Conservation (phyloP, 1,284 basidiomycete species). For the Trichosporon asahii region DNA sequence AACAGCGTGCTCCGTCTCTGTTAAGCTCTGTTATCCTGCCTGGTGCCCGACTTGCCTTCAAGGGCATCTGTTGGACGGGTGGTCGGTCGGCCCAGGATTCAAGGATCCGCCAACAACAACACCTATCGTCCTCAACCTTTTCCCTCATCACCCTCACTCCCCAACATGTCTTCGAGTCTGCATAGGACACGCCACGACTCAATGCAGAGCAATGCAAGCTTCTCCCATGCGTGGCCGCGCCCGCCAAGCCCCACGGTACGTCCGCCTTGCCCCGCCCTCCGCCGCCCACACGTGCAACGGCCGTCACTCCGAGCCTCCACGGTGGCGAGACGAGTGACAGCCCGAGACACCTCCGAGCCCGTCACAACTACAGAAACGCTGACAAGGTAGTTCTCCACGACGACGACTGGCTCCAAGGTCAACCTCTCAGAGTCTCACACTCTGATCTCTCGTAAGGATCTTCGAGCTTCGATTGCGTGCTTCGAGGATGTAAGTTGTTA, state of each 20-base stretch:
- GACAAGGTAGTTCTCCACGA: constrained; percentile 44
- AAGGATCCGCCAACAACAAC: neutral
- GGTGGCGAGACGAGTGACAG: neutral
- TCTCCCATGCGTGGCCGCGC: constrained; percentile 17
- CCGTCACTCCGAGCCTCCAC: neutral
- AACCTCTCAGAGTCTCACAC: constrained; percentile 44
- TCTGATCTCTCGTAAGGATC: constrained; percentile 48
- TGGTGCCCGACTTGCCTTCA: neutral
- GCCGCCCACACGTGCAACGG: neutral
- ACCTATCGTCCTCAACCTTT: neutral
- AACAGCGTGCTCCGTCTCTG: neutral
- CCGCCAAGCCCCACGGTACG: constrained; percentile 25
- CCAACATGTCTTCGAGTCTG: constrained; percentile 7
- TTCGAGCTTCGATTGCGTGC: constrained; percentile 47
- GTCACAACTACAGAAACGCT: constrained; percentile 7
- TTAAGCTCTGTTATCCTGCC: neutral
- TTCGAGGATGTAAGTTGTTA: constrained; percentile 45
- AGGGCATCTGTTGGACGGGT: neutral
- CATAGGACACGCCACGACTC: constrained; percentile 19
- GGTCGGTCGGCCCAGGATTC: neutral
- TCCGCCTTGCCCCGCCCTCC: neutral
- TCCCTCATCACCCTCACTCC: neutral
- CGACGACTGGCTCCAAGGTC: constrained; percentile 48
- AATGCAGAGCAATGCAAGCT: constrained; percentile 19
- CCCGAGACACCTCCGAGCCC: neutral